Base-by-base conservation (phyloP, 2,329 filamentous ascomycete species). In the Corynespora cassiicola region DNA sequence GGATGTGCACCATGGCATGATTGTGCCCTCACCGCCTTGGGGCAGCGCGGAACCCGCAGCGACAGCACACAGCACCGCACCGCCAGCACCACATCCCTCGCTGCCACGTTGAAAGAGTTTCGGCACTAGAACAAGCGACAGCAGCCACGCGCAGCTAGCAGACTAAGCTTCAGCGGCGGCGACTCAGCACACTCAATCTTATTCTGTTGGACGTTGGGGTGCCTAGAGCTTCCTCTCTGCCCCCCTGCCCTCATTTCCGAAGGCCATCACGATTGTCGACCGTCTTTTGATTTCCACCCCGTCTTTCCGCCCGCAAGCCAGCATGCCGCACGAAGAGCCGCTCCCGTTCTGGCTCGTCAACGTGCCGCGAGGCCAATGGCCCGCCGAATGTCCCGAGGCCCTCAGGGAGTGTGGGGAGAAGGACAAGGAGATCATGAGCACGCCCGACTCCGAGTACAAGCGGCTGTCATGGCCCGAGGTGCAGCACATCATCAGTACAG, bases 261-360 rank as follows among this genome's bases (percentile, higher is more conserved):
- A 11, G 21, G 12, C 11, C 16, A 27, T 30, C 34, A 27, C 4
- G 11, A 38, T n/a, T n/a, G n/a, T n/a, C n/a, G n/a, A n/a, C n/a
- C n/a, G n/a, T n/a, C n/a, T n/a, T n/a, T n/a, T n/a, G n/a, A n/a
- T n/a, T n/a, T n/a, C n/a, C n/a, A n/a, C n/a, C n/a, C n/a, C n/a
- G n/a, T n/a, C n/a, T n/a, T n/a, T n/a, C n/a, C n/a, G n/a, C n/a
- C n/a, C n/a, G n/a, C n/a, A 14, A 12, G 14, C 18, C 18, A 35
- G 37, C 15, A 61, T 63, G 60, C 51, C 54, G 20, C 49, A 58
- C 52, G 45, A 63, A 39, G 56, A 60, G 29, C 35, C 54, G 22
- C 47, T 78, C 16, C 85, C 86, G 0, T 95, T 86, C 73, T 96
- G 90, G 90, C 86, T 92, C 47, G 78, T 87, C 68, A 96, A 96